Conservation (phyloP, 805 yeast species). For the Schizosaccharomyces japonicus region DNA sequence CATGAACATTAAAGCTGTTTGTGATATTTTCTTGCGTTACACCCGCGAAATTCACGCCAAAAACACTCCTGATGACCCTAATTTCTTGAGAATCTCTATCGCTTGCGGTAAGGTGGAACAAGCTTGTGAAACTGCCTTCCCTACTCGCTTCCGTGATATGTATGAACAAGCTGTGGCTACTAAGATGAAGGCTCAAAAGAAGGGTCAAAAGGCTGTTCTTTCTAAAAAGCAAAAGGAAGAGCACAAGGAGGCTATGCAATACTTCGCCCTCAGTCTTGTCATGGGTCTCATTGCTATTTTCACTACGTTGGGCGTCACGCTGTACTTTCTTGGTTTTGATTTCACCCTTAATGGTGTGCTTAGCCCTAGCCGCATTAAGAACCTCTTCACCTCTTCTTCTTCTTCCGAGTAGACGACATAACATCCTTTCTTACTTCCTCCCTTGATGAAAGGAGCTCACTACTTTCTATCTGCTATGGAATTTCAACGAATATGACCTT, state of each 20-base stretch:
- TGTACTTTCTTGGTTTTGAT: background rate
- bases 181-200: background rate
- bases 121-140: constrained; percentile 34
- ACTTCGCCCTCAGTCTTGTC: background rate
- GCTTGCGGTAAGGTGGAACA: constrained; percentile 76
- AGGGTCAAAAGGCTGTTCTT: background rate
- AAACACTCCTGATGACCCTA: constrained; percentile 61
- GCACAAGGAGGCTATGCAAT: background rate
- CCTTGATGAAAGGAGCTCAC: too few species aligned
- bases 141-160: constrained; percentile 7
- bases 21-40: constrained; percentile 51
- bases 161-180: constrained; percentile 4
- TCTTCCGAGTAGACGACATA: too few species aligned
- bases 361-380: too few species aligned
- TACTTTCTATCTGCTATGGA: too few species aligned
- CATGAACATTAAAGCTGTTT: constrained; percentile 52
- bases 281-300: background rate
- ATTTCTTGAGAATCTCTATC: constrained; percentile 60
- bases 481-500: too few species aligned
- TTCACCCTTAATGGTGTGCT: too few species aligned
- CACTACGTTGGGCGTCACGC: background rate
- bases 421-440: too few species aligned
- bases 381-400: too few species aligned
- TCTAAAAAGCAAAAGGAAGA: background rate
- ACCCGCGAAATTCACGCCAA: constrained; percentile 54